Evolutionary conservation across 2,329 filamentous ascomycete species (phyloP).

Genomic region (Fusarium keratoplasticum): DNA sequence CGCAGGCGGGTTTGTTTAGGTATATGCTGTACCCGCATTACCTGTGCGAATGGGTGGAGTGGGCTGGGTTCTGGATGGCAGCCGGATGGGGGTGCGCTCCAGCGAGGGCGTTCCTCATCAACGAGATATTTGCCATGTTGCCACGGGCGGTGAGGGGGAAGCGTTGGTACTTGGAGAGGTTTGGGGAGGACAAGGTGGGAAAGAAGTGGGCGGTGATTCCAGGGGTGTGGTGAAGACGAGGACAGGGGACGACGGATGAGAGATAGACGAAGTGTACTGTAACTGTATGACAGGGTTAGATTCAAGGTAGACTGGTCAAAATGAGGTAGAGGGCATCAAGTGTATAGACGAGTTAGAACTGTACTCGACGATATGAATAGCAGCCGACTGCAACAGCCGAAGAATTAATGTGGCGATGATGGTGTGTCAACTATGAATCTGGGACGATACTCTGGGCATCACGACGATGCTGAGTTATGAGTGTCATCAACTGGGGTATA

Average conservation of each 20-base stretch:
- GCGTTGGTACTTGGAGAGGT: constrained; percentile 88
- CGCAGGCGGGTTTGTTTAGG: constrained; percentile 83
- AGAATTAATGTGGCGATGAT: not conserved
- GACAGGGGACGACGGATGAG: constrained; percentile 9
- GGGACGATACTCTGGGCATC: not conserved
- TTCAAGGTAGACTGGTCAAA: not conserved
- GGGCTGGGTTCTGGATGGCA: constrained; percentile 88
- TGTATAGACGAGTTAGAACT: not conserved
- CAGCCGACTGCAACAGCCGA: constrained; percentile 31
- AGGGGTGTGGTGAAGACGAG: constrained; percentile 55
- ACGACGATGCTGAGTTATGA: not conserved
- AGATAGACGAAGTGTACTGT: constrained; percentile 6
- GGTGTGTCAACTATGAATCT: not conserved
- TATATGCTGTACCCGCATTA: constrained; percentile 93
- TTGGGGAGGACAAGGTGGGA: constrained; percentile 85
- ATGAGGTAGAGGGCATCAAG: not conserved
- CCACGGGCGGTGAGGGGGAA: constrained; percentile 85
- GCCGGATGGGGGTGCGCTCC: constrained; percentile 76
- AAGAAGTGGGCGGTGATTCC: constrained; percentile 78
- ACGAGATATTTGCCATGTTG: constrained; percentile 90
- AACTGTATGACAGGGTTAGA: constrained; percentile 4
- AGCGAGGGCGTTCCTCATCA: constrained; percentile 83
- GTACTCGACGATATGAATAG: not conserved
- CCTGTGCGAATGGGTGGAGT: constrained; percentile 96
- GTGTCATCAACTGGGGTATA: not conserved